Conservation (phyloP, 305 asterid species). For the Solanum hybrid region DNA sequence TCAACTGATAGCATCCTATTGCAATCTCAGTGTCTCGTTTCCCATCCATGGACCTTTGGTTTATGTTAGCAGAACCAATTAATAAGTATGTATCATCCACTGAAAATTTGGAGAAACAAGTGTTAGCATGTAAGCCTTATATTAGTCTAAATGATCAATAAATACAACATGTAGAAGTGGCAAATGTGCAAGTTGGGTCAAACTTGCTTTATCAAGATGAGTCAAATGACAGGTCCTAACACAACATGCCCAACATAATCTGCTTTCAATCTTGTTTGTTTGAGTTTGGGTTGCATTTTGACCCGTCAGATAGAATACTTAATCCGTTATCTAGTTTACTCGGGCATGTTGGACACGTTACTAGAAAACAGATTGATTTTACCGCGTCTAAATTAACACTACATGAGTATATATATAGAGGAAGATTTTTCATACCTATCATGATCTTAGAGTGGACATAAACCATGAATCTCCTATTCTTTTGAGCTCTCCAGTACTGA, state of each 20-base stretch:
- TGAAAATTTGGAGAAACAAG: slow-evolving; percentile 12
- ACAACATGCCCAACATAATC: not conserved
- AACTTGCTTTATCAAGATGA: not conserved
- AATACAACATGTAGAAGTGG: not conserved
- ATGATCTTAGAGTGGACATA: slow-evolving; percentile 90
- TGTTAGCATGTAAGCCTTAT: not conserved
- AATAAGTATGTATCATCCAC: slow-evolving; percentile 77
- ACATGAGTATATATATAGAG: not conserved
- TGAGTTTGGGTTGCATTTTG: not conserved
- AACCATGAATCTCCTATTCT: slow-evolving; percentile 78
- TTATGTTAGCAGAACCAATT: slow-evolving; percentile 82
- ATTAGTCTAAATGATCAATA: not conserved
- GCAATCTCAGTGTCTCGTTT: slow-evolving; percentile 87
- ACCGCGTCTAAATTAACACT: not conserved
- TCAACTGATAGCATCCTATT: slow-evolving; percentile 68
- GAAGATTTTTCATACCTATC: slow-evolving; percentile 50
- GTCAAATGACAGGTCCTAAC: not conserved
- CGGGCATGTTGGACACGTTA: not conserved
- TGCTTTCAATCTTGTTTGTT: not conserved
- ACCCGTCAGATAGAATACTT: not conserved
- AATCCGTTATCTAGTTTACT: not conserved
- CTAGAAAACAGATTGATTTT: not conserved
- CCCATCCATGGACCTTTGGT: slow-evolving; percentile 95
- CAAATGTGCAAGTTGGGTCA: not conserved
- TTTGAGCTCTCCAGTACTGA: slow-evolving; percentile 64